Conservation (phyloP, 176 grass and related monocot genomes). For the Zoysia pacifica region DNA sequence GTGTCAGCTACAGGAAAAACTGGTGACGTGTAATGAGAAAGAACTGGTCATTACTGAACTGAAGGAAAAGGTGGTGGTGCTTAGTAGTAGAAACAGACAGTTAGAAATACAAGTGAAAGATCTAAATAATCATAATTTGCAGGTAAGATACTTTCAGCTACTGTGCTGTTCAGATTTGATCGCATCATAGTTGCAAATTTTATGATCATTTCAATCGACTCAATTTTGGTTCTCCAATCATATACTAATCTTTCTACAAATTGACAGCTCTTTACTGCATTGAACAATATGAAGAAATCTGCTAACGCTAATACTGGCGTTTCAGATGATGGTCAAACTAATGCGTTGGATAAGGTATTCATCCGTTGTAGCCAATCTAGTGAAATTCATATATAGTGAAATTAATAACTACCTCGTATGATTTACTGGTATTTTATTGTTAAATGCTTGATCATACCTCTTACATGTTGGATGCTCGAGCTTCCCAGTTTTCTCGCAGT, state of each 20-base stretch:
- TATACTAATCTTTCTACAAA: constrained; percentile 30
- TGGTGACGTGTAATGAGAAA: constrained; percentile 62
- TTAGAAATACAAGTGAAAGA: constrained; percentile 66
- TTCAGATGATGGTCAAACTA: constrained; percentile 30
- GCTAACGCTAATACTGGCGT: constrained; percentile 1
- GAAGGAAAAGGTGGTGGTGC: constrained; percentile 82
- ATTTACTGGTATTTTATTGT: background rate
- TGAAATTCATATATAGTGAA: background rate
- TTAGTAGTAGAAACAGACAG: constrained; percentile 63
- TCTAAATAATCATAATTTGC: constrained; percentile 61
- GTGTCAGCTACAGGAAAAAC: constrained; percentile 74
- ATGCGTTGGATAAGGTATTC: constrained; percentile 55
- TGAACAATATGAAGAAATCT: constrained; percentile 52
- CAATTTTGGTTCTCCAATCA: background rate
- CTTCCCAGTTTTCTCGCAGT: constrained; percentile 35
- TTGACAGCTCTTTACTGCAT: constrained; percentile 60
- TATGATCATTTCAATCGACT: constrained; percentile 19
- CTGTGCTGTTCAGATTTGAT: constrained; percentile 24
- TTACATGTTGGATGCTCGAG: constrained; percentile 41
- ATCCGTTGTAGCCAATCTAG: background rate
- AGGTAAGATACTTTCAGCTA: constrained; percentile 43
- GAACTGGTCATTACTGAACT: constrained; percentile 63
- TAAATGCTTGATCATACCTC: constrained; percentile 23
- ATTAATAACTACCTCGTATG: background rate
- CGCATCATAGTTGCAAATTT: background rate